Evolutionary conservation across 225 moss, liverwort and hornwort species (phyloP).

Genomic region (Marchantia polymorpha): DNA sequence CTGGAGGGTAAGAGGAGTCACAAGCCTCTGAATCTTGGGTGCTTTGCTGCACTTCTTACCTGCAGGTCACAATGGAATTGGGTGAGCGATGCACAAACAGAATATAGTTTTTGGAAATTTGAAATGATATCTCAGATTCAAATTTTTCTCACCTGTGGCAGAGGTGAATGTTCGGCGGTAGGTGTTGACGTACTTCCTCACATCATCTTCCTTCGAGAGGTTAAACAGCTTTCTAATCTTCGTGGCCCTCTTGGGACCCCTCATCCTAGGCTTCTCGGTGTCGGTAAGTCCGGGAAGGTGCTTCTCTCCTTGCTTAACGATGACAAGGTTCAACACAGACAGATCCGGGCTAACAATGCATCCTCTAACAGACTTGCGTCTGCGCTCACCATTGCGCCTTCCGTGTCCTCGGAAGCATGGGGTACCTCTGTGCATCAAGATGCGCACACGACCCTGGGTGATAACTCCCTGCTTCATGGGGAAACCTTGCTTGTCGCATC

Average conservation of each 20-base stretch:
- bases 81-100: background rate
- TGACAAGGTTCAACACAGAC: slow-evolving; percentile 80
- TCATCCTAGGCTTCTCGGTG: slow-evolving; percentile 86
- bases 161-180: slow-evolving; percentile 73
- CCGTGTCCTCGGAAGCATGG: slow-evolving; percentile 85
- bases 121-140: background rate
- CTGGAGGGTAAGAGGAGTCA: slow-evolving; percentile 83
- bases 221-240: slow-evolving; percentile 92
- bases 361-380: slow-evolving; percentile 89
- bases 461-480: slow-evolving; percentile 95
- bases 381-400: slow-evolving; percentile 84
- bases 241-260: slow-evolving; percentile 89
- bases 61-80: slow-evolving; percentile 15
- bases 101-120: background rate
- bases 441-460: slow-evolving; percentile 71
- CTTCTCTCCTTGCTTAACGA: slow-evolving; percentile 91
- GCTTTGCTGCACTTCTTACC: slow-evolving; percentile 97
- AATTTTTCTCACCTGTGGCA: slow-evolving; percentile 45
- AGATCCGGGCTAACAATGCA: slow-evolving; percentile 93
- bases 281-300: slow-evolving; percentile 80
- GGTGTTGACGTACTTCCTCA: slow-evolving; percentile 91
- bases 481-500: slow-evolving; percentile 96
- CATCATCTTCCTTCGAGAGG: slow-evolving; percentile 88
- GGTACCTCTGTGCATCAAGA: slow-evolving; percentile 83
- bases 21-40: slow-evolving; percentile 89